Evolutionary conservation across 768 basidiomycete species (phyloP).

Genomic region (Pulveroboletus sp.): DNA sequence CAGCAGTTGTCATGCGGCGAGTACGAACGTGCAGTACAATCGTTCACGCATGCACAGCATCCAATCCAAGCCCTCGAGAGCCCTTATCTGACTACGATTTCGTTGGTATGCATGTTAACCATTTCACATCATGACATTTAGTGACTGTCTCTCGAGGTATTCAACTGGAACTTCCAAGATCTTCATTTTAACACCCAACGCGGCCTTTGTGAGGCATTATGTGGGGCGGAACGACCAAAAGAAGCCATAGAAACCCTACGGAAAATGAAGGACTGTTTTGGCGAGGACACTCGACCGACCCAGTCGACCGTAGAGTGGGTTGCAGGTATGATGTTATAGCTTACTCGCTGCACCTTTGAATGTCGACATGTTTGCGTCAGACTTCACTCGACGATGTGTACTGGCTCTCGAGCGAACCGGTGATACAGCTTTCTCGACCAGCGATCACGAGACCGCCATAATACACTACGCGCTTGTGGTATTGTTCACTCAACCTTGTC

Average conservation of each 20-base stretch:
- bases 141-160: not conserved
- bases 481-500: not conserved
- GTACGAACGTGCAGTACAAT: slow-evolving; percentile 1
- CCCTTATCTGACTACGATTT: slow-evolving; percentile 5
- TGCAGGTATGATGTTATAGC: not conserved
- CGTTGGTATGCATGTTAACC: not conserved
- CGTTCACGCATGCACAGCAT: not conserved
- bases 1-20: slow-evolving; percentile 1
- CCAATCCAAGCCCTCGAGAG: not conserved
- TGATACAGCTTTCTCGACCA: not conserved
- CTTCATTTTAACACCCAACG: not conserved
- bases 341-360: not conserved
- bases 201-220: slow-evolving; percentile 1
- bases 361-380: not conserved
- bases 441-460: not conserved
- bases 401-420: not conserved
- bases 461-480: slow-evolving; percentile 1
- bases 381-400: slow-evolving; percentile 1
- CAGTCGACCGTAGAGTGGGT: not conserved
- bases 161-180: slow-evolving; percentile 7
- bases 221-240: not conserved
- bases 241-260: not conserved
- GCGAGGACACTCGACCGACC: not conserved
- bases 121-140: not conserved
- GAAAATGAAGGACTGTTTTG: not conserved